Conservation (phyloP, 805 yeast species). For the Candida railenensis region DNA sequence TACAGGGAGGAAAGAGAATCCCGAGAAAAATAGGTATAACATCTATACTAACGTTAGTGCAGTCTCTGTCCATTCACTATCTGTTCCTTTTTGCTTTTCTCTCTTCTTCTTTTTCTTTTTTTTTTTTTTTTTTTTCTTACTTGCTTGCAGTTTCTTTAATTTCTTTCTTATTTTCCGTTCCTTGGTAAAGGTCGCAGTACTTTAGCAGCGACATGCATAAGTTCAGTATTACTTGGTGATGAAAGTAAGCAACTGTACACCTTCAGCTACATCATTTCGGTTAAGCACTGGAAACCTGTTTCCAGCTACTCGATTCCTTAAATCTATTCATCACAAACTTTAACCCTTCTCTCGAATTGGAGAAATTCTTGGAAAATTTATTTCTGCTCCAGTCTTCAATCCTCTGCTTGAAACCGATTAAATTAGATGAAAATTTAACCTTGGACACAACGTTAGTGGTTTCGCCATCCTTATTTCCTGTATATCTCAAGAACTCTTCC, state of each 20-base stretch:
- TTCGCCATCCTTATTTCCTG: slow-evolving; percentile 23
- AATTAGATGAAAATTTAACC: slow-evolving; percentile 72
- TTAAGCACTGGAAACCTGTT: too few species aligned
- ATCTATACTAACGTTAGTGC: too few species aligned
- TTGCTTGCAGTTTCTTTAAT: background rate
- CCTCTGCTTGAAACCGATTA: slow-evolving; percentile 63
- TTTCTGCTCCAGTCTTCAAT: slow-evolving; percentile 82
- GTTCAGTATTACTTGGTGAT: too few species aligned
- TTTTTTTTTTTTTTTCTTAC: too few species aligned
- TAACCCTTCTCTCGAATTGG: slow-evolving; percentile 69
- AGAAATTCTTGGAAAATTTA: slow-evolving; percentile 66
- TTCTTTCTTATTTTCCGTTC: background rate
- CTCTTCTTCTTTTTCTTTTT: background rate
- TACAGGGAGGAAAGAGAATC: too few species aligned
- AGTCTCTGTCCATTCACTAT: background rate
- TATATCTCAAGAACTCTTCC: slow-evolving; percentile 70
- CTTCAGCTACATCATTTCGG: too few species aligned
- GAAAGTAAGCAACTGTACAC: too few species aligned
- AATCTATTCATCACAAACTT: slow-evolving; percentile 71
- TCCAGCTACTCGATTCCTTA: slow-evolving; percentile 25
- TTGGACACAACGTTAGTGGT: slow-evolving; percentile 51
- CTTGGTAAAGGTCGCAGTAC: too few species aligned
- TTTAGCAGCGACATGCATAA: background rate
- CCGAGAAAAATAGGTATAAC: too few species aligned
- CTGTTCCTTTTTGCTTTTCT: background rate